Conservation (phyloP, 108 stramenopile species). For the Skeletonema costatum region DNA sequence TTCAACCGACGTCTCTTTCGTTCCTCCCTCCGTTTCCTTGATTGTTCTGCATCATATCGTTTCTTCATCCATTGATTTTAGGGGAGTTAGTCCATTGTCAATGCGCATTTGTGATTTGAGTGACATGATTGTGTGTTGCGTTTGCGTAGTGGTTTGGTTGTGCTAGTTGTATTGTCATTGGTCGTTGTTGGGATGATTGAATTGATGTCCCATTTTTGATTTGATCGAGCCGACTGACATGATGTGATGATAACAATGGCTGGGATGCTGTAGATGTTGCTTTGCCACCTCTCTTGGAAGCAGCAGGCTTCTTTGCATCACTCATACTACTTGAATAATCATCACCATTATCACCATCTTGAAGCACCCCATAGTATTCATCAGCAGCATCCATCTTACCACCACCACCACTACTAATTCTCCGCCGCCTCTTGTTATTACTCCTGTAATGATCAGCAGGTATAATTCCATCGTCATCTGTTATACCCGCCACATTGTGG, state of each 20-base stretch:
- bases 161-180: not conserved
- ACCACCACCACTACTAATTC: not conserved
- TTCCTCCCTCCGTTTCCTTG: constrained; percentile 34
- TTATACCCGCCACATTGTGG: constrained; percentile 39
- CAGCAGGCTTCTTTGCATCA: not conserved
- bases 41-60: constrained; percentile 41
- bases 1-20: constrained; percentile 26
- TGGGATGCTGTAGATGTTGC: not conserved
- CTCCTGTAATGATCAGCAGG: not conserved
- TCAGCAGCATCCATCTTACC: constrained; percentile 7
- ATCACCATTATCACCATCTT: not conserved
- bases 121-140: constrained; percentile 37
- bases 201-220: constrained; percentile 42
- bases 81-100: constrained; percentile 31
- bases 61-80: constrained; percentile 42
- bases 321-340: not conserved
- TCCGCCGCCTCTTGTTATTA: constrained; percentile 8
- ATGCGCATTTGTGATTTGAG: constrained; percentile 43
- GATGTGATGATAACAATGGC: not conserved
- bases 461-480: constrained; percentile 11
- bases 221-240: constrained; percentile 36
- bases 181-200: constrained; percentile 1
- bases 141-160: not conserved
- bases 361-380: constrained; percentile 27
- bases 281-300: not conserved